Evolutionary conservation across 176 grass and related monocot genomes (phyloP).

Genomic region (Dendrocalamus sinicus): DNA sequence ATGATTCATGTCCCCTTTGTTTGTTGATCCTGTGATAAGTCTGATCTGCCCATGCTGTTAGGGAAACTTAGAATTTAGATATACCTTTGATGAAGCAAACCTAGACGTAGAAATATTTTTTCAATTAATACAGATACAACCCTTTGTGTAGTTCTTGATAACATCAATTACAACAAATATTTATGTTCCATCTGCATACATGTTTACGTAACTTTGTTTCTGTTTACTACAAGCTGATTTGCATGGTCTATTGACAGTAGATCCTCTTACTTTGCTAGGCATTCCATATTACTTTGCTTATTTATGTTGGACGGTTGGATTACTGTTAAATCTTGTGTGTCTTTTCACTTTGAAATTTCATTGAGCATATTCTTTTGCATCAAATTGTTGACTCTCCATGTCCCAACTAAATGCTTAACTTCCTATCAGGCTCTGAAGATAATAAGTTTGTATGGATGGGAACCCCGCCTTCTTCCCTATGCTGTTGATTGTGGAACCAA

Average conservation of each 20-base stretch:
- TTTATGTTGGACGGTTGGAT: neutral
- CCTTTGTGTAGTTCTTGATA: slow-evolving; percentile 6
- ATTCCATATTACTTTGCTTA: slow-evolving; percentile 23
- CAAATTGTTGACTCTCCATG: slow-evolving; percentile 3
- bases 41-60: slow-evolving; percentile 14
- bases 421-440: slow-evolving; percentile 75
- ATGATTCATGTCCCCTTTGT: neutral
- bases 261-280: slow-evolving; percentile 8
- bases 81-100: neutral
- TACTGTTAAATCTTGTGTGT: neutral
- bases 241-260: neutral
- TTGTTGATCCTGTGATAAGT: slow-evolving; percentile 6
- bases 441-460: slow-evolving; percentile 92
- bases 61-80: neutral
- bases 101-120: slow-evolving; percentile 1
- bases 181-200: neutral
- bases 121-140: slow-evolving; percentile 25
- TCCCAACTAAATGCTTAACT: slow-evolving; percentile 32
- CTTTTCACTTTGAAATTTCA: slow-evolving; percentile 17
- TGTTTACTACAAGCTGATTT: slow-evolving; percentile 38
- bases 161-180: slow-evolving; percentile 12
- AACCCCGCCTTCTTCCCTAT: slow-evolving; percentile 82
- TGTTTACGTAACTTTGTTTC: slow-evolving; percentile 23
- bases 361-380: neutral
- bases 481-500: slow-evolving; percentile 70